Evolutionary conservation across 1,284 basidiomycete species (phyloP), one percentile per base, ranked within the genome.

Genomic region (Pseudozyma sp.): DNA sequence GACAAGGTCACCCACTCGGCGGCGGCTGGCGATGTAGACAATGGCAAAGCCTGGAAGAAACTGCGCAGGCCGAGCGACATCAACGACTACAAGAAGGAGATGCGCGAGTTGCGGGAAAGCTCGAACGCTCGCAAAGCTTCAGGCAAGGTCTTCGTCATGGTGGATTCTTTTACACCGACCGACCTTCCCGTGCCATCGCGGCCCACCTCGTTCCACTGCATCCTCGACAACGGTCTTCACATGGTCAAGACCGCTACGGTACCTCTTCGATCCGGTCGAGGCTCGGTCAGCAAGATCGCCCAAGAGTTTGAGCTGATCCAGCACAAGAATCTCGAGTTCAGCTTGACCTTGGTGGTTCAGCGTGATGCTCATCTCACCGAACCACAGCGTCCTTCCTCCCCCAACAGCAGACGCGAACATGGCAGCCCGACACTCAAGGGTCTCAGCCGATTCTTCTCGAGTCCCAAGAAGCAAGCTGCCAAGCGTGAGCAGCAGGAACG

Each of bases 191-290:
- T 85, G 13, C 79, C 82, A 6, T 58, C 63, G 19, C 52, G 92
- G 71, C 87, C 89, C 0, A 95, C 95, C 0, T 88, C 87, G 39
- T 88, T 97, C 77, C 91, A 91, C n/a, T 93, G 93, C 83, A 94
- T 93, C 0, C 88, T 99, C 65, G 96, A 97, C 86, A 98, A 98
- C 79, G 95, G 95, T 9, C 94, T 97, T 63, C 95, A 98, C 86
- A 95, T 92, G 76, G 96, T 99, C 59, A 93, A 93, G 5, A 97
- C 95, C 0, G 94, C 93, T 0, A 92, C 93, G 78, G 89, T 88
- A 45, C 86, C 87, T 11, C 87, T 97, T 3, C 87, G 86, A 36
- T 86, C 88, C 42, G 90, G 92, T 34, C 50, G 58, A 40, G 90
- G 92, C 34, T 57, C 54, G 5, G 42, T 56, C 16, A 90, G 89